Percentiles rank a stretch among this genome's conserved stretches.
Evolutionary conservation across 2,329 filamentous ascomycete species (phyloP).

Genomic region (Septoria petroselini): DNA sequence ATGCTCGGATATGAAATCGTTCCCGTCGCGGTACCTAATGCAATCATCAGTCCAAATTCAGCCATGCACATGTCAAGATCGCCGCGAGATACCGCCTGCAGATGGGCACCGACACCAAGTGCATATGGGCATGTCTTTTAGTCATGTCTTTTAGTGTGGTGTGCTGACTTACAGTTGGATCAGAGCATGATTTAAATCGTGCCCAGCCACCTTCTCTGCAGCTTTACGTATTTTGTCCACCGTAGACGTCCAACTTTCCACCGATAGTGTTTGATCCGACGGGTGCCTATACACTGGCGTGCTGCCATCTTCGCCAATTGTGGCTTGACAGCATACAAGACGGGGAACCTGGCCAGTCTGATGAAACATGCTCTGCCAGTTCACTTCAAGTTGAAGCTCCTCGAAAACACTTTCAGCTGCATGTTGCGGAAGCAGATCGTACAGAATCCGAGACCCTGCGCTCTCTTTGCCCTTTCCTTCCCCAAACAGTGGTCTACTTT

Average conservation of each 20-base stretch:
- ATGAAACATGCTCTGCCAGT: conserved; percentile 90
- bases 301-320: conserved; percentile 68
- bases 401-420: conserved; percentile 61
- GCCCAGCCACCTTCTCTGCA: conserved; percentile 70
- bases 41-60: no score
- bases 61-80: no score
- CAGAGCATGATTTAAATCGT: conserved; percentile 82
- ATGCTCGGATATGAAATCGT: conserved; percentile 92
- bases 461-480: conserved; percentile 46
- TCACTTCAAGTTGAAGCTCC: conserved; percentile 68
- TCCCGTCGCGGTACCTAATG: conserved; percentile 81
- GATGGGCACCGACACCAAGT: no score
- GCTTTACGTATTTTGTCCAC: conserved; percentile 65
- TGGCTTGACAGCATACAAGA: conserved; percentile 83
- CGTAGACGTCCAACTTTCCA: conserved; percentile 70
- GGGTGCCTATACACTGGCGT: conserved; percentile 95
- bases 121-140: no score
- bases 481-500: conserved; percentile 30
- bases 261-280: conserved; percentile 76
- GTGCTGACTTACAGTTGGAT: conserved; percentile 95
- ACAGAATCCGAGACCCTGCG: conserved; percentile 70
- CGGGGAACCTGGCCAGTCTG: conserved; percentile 88
- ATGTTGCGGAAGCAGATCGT: conserved; percentile 62
- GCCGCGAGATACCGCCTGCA: no score
- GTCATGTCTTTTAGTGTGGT: no score